Evolutionary conservation across 2,329 filamentous ascomycete genomes (phyloP).

Genomic region (Talaromyces sp.): DNA sequence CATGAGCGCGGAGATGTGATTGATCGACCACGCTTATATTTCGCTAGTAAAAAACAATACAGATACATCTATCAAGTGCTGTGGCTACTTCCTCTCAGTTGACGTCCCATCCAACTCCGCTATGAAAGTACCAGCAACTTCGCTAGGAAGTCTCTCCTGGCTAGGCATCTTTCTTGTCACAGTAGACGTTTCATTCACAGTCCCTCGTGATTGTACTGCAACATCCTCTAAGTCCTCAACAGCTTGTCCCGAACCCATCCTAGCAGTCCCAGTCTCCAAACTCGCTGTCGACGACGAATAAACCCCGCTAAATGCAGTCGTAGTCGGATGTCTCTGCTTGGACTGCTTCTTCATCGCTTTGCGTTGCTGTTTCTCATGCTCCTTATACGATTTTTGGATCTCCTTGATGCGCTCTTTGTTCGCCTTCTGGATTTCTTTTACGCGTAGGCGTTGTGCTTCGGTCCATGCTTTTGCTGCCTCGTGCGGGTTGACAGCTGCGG

Average conservation of each 20-base stretch:
- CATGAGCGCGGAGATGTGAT: background rate
- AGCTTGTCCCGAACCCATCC: background rate
- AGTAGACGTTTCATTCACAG: background rate
- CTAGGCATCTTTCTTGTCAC: background rate
- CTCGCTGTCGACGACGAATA: conserved; percentile 2
- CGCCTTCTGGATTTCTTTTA: conserved; percentile 16
- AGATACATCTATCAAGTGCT: background rate
- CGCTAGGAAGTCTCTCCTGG: background rate
- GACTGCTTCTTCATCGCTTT: conserved; percentile 14
- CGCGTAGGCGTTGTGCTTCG: conserved; percentile 13
- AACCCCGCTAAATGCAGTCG: background rate
- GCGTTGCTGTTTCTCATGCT: conserved; percentile 14
- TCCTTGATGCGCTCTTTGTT: conserved; percentile 17
- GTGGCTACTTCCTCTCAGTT: background rate
- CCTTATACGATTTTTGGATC: conserved; percentile 15
- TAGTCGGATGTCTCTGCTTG: background rate
- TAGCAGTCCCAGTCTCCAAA: conserved; percentile 9
- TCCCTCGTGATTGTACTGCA: background rate
- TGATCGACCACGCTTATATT: background rate
- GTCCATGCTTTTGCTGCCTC: conserved; percentile 19
- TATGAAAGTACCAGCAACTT: background rate
- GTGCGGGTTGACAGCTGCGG: conserved; percentile 8
- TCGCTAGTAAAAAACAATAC: background rate
- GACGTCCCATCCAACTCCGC: conserved; percentile 4
- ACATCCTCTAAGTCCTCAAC: background rate